Evolutionary conservation across 148 eudicot species (phyloP).

Genomic region (Vaccinium darrowii): DNA sequence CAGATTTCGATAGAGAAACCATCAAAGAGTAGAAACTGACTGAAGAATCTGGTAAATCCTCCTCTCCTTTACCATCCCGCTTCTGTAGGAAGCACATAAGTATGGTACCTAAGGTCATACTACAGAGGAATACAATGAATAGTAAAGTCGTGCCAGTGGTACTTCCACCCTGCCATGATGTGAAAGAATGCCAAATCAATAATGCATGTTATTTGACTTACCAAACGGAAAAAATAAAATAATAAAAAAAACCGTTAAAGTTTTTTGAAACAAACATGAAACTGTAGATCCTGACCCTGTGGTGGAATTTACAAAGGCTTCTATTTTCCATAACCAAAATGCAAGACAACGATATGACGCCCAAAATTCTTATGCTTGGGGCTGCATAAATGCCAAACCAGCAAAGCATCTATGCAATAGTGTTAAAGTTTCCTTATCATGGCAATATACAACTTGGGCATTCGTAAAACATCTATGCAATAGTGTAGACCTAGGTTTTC

Average conservation of each 20-base stretch:
- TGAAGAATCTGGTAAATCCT: slow-evolving; percentile 41
- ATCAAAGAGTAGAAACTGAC: slow-evolving; percentile 41
- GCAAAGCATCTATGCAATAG: background rate
- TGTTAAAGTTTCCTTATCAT: background rate
- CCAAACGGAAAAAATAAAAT: background rate
- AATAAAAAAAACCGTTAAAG: background rate
- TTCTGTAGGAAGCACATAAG: slow-evolving; percentile 80
- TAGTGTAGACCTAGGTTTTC: background rate
- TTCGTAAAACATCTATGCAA: background rate
- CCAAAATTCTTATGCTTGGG: background rate
- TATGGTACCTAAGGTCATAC: slow-evolving; percentile 73
- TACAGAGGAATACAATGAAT: slow-evolving; percentile 69
- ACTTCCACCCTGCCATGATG: slow-evolving; percentile 71
- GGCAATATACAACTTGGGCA: background rate
- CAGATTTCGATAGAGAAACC: slow-evolving; percentile 51
- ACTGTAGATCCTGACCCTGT: background rate
- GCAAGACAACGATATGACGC: background rate
- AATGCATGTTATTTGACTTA: background rate
- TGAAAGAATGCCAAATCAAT: background rate
- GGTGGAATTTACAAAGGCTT: background rate
- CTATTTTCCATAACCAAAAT: background rate
- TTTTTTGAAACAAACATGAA: background rate
- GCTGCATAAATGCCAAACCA: background rate
- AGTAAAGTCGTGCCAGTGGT: slow-evolving; percentile 73
- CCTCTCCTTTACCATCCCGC: slow-evolving; percentile 54